These are phyloP conservation scores for Chrysopogon serrulatus DNA, from an alignment of 176 grass and related monocot species.

Conservation along the genomic window DNA sequence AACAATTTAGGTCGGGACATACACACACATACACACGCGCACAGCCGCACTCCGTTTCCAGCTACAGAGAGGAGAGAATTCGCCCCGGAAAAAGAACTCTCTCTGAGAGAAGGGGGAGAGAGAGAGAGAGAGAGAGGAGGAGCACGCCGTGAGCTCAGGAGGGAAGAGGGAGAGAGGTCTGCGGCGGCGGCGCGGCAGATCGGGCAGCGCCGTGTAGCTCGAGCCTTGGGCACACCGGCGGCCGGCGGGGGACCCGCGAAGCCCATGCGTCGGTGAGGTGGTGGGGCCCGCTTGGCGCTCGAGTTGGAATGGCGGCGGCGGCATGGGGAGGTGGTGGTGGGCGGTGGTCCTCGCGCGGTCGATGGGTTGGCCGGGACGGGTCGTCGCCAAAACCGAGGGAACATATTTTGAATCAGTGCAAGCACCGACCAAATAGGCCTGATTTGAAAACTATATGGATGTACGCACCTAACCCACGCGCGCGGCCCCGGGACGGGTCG, in stretches of 20 bases:
- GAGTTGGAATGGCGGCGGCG: constrained; percentile 34
- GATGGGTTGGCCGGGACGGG: constrained; percentile 20
- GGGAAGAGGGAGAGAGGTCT: not conserved
- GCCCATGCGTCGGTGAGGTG: constrained; percentile 35
- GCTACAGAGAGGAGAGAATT: not conserved
- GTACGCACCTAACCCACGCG: too few relatives aligned
- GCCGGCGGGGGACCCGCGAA: not conserved
- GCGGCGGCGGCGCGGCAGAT: constrained; percentile 24
- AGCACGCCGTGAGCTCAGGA: not conserved
- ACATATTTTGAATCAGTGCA: too few relatives aligned
- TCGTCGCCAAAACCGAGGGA: constrained; percentile 52
- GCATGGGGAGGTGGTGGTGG: constrained; percentile 15
- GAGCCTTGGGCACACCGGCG: not conserved
- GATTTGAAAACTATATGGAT: too few relatives aligned
- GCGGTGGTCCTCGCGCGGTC: constrained; percentile 7
- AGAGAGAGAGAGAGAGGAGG: not conserved
- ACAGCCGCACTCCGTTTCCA: not conserved
- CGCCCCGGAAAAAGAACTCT: not conserved
- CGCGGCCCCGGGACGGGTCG: constrained; percentile 8
- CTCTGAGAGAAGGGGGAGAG: not conserved
- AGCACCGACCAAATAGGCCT: too few relatives aligned
- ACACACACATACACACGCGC: constrained; percentile 7
- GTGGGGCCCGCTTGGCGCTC: constrained; percentile 15
- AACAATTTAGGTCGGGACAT: constrained; percentile 30
- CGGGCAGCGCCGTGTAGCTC: not conserved